These are phyloP conservation scores for Termitomyces sp. DNA, from an alignment of 768 basidiomycete genomes.

Conservation along the genomic window DNA sequence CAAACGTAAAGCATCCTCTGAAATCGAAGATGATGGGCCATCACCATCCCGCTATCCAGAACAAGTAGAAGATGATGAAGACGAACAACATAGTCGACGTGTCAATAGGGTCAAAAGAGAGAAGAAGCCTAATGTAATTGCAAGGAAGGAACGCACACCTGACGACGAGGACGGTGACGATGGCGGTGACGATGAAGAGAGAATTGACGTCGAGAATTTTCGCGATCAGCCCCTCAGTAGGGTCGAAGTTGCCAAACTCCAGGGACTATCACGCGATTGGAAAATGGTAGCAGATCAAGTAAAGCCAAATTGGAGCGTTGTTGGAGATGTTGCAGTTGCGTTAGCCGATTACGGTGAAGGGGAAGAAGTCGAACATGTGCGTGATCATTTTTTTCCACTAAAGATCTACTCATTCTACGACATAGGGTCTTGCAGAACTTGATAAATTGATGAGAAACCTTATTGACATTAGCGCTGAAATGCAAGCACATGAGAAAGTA, in stretches of 20 bases:
- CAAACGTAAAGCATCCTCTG: constrained; percentile 45
- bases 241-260: constrained; percentile 44
- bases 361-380: constrained; percentile 46
- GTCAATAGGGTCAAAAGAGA: constrained; percentile 24
- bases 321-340: constrained; percentile 47
- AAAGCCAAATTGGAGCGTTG: constrained; percentile 37
- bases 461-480: constrained; percentile 59
- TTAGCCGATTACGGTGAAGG: constrained; percentile 59
- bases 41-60: constrained; percentile 24
- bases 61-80: constrained; percentile 43
- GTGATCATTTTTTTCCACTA: constrained; percentile 8
- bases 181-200: constrained; percentile 36
- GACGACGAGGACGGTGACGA: constrained; percentile 18
- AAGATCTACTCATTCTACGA: background rate
- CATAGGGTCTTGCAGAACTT: constrained; percentile 50
- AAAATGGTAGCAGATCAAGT: constrained; percentile 42
- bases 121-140: constrained; percentile 21
- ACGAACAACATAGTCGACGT: constrained; percentile 23
- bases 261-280: constrained; percentile 63
- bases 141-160: constrained; percentile 16
- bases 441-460: constrained; percentile 65
- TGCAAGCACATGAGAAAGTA: constrained; percentile 47
- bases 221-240: constrained; percentile 59
- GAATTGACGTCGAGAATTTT: constrained; percentile 58
- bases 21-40: constrained; percentile 51